phyloP scores from a whole-genome alignment of 805 yeast species.

The Yamadazyma philogaea region DNA sequence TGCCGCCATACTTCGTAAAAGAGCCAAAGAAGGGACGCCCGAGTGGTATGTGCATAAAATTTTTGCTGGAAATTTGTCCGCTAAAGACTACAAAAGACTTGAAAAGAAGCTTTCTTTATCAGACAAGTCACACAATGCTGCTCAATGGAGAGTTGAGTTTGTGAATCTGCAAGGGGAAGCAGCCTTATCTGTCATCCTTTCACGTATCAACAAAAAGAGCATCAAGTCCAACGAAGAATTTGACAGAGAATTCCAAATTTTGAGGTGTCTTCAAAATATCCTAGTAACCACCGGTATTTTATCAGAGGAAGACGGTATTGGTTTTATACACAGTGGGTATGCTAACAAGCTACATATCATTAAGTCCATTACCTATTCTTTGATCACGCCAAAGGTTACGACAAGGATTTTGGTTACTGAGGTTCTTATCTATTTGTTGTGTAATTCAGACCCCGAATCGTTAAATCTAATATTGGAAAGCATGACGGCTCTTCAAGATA shows the following conservation, averaged over 20 bases:
- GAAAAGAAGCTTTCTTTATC: constrained; percentile 29
- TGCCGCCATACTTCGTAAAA: constrained; percentile 17
- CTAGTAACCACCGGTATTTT: constrained; percentile 20
- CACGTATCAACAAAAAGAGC: constrained; percentile 38
- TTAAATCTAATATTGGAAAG: constrained; percentile 25
- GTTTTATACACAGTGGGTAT: constrained; percentile 12
- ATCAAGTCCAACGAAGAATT: constrained; percentile 45
- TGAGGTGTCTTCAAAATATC: constrained; percentile 36
- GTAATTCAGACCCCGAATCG: constrained; percentile 23
- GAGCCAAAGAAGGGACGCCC: constrained; percentile 37
- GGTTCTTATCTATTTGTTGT: constrained; percentile 35
- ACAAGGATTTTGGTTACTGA: constrained; percentile 42
- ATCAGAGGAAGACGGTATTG: constrained; percentile 8
- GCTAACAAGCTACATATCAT: constrained; percentile 31
- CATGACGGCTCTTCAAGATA: constrained; percentile 32
- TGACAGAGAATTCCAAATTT: constrained; percentile 37
- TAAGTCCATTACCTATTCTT: constrained; percentile 35
- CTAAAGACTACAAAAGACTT: constrained; percentile 33
- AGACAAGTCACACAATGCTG: constrained; percentile 18
- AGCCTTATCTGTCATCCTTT: constrained; percentile 37
- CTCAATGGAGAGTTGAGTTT: constrained; percentile 31
- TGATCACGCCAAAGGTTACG: constrained; percentile 38
- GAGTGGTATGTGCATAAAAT: constrained; percentile 40
- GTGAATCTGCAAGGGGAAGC: constrained; percentile 43
- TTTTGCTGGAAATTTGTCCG: constrained; percentile 30